phyloP scores from a whole-genome alignment of 2,329 filamentous ascomycete genomes.

The Pseudogymnoascus sp. region DNA sequence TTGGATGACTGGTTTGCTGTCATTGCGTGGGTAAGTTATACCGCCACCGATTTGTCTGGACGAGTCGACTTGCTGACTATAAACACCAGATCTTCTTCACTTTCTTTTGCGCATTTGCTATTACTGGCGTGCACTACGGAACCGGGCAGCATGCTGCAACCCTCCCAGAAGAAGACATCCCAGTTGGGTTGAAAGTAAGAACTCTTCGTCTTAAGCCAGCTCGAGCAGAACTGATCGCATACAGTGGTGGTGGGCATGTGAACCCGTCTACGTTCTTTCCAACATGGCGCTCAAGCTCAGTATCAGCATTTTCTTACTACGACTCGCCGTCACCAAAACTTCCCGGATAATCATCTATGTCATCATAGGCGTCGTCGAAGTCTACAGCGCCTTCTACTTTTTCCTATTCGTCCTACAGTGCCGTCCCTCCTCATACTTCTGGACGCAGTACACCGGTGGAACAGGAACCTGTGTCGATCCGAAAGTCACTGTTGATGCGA shows the following conservation, averaged over 20 bases:
- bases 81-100: slow-evolving; percentile 8
- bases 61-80: neutral
- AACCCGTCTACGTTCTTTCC: slow-evolving; percentile 34
- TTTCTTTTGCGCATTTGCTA: slow-evolving; percentile 20
- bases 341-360: slow-evolving; percentile 31
- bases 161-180: slow-evolving; percentile 19
- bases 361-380: slow-evolving; percentile 26
- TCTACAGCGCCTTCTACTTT: slow-evolving; percentile 31
- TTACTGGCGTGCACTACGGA: slow-evolving; percentile 22
- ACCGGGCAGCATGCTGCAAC: slow-evolving; percentile 22
- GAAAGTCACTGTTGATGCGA: slow-evolving; percentile 26
- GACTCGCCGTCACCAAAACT: slow-evolving; percentile 27
- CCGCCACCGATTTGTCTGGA: neutral
- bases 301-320: slow-evolving; percentile 34
- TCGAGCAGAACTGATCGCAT: neutral
- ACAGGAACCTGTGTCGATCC: slow-evolving; percentile 30
- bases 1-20: slow-evolving; percentile 44
- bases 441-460: slow-evolving; percentile 29
- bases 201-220: neutral
- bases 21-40: slow-evolving; percentile 35
- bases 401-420: slow-evolving; percentile 36
- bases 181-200: slow-evolving; percentile 24
- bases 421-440: slow-evolving; percentile 32
- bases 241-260: slow-evolving; percentile 33
- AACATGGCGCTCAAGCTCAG: slow-evolving; percentile 34